Evolutionary conservation across 768 basidiomycete genomes (phyloP).

Genomic region (Mrakia gelida): DNA sequence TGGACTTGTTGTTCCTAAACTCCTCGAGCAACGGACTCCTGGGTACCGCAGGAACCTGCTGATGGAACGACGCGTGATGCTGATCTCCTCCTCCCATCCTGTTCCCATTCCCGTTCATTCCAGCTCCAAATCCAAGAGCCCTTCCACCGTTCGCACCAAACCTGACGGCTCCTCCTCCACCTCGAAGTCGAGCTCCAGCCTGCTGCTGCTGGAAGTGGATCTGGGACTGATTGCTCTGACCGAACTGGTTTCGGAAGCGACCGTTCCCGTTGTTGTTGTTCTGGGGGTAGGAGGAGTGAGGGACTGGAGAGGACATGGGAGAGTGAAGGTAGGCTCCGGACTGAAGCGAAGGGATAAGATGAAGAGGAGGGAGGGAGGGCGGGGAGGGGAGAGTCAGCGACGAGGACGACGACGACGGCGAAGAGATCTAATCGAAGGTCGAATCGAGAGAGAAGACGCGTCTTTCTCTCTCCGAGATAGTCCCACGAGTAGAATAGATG

Average conservation of each 20-base stretch:
- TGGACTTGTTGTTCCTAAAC: conserved; percentile 71
- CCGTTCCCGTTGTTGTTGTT: not conserved
- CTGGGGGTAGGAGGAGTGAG: not conserved
- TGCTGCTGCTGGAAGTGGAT: conserved; percentile 21
- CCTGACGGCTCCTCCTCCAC: conserved; percentile 7
- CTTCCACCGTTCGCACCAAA: conserved; percentile 5
- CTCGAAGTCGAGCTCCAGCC: not conserved
- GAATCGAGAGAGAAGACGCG: not conserved
- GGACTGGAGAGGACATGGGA: not conserved
- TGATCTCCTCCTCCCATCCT: not conserved
- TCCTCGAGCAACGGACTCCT: conserved; percentile 57
- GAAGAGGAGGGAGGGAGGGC: not conserved
- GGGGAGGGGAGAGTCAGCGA: not conserved
- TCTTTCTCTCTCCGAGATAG: not conserved
- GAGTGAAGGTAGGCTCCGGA: not conserved
- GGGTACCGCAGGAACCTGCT: not conserved
- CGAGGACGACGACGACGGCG: not conserved
- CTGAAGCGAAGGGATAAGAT: not conserved
- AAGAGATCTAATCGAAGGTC: not conserved
- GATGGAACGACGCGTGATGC: not conserved
- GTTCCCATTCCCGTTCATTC: not conserved
- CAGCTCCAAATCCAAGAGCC: not conserved
- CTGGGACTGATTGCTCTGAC: conserved; percentile 17
- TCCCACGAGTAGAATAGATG: not conserved
- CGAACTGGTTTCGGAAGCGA: not conserved